phyloP scores from a whole-genome alignment of 768 basidiomycete species.

The Psilocybe sp. region DNA sequence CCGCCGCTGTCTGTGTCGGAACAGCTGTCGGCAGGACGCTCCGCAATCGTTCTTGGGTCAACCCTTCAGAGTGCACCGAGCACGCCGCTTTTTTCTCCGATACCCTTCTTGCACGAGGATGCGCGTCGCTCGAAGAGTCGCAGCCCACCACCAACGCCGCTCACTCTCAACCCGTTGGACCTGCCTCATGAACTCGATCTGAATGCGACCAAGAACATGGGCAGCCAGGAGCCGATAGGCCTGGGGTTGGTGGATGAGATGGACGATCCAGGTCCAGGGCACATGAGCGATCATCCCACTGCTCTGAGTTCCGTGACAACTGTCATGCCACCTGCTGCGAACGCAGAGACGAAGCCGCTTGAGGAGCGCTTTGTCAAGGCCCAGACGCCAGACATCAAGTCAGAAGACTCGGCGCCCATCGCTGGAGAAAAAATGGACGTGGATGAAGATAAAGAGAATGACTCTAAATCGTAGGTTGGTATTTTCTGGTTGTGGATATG shows the following conservation, averaged over 20 bases:
- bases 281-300: slow-evolving; percentile 79
- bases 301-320: slow-evolving; percentile 67
- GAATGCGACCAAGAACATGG: slow-evolving; percentile 31
- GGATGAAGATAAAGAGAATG: slow-evolving; percentile 58
- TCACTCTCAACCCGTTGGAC: slow-evolving; percentile 21
- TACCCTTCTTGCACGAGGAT: slow-evolving; percentile 83
- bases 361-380: slow-evolving; percentile 39
- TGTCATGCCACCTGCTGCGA: not conserved
- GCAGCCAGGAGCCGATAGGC: slow-evolving; percentile 42
- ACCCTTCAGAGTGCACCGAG: slow-evolving; percentile 57
- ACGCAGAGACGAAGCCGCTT: too few relatives aligned
- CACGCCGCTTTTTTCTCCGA: slow-evolving; percentile 85
- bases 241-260: slow-evolving; percentile 83
- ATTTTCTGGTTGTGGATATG: slow-evolving; percentile 3
- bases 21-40: slow-evolving; percentile 32
- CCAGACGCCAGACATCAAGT: slow-evolving; percentile 63
- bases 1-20: slow-evolving; percentile 45
- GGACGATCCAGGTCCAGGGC: slow-evolving; percentile 81
- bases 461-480: slow-evolving; percentile 6
- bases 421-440: slow-evolving; percentile 40
- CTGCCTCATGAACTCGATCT: slow-evolving; percentile 26
- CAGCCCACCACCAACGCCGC: slow-evolving; percentile 76
- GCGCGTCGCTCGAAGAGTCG: slow-evolving; percentile 76
- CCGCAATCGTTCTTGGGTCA: slow-evolving; percentile 41
- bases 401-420: slow-evolving; percentile 29